Conservation (phyloP, 2,329 filamentous ascomycete species). For the Botrytis medusae region DNA sequence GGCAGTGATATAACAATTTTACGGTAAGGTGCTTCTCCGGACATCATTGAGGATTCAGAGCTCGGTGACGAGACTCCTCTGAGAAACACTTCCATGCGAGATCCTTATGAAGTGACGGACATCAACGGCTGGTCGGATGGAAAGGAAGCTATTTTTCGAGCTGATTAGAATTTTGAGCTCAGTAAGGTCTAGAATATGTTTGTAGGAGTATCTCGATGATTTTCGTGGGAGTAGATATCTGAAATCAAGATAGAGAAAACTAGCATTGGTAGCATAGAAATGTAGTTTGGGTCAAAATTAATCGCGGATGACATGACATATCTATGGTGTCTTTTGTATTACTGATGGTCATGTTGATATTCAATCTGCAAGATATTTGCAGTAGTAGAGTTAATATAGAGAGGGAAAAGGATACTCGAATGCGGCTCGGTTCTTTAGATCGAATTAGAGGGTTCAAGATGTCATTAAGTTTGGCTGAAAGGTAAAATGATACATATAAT, state of each 20-base stretch:
- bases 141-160: background rate
- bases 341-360: background rate
- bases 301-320: background rate
- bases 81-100: background rate
- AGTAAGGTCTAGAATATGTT: background rate
- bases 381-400: background rate
- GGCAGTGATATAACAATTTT: background rate
- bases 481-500: background rate
- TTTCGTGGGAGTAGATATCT: background rate
- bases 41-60: background rate
- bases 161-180: background rate
- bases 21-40: background rate
- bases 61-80: background rate
- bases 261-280: background rate
- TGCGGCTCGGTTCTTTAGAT: fast-evolving
- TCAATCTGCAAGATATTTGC: background rate
- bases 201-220: background rate
- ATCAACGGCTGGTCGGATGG: background rate
- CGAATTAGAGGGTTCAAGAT: background rate
- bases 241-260: background rate
- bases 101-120: background rate
- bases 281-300: background rate
- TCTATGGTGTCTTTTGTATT: fast-evolving
- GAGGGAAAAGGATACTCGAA: background rate
- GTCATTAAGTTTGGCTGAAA: too few relatives aligned